Evolutionary conservation across 1,284 basidiomycete genomes (phyloP).

Genomic region (Tilletia walkeri): DNA sequence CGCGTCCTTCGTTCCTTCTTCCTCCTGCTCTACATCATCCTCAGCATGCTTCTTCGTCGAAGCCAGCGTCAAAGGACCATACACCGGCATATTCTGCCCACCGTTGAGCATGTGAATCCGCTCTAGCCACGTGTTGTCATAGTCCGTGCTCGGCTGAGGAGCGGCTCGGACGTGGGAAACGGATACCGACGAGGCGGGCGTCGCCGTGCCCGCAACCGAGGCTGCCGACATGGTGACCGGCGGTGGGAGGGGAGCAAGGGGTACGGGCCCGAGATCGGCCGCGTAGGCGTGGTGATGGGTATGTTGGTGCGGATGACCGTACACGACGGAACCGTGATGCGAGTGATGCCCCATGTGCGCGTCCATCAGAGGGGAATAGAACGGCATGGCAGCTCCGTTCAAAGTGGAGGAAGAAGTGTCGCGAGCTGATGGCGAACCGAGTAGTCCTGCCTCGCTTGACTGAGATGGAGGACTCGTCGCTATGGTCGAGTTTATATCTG

Average conservation of each 20-base stretch:
- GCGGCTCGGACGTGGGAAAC: neutral
- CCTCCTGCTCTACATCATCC: neutral
- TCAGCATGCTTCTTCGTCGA: neutral
- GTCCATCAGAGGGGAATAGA: neutral
- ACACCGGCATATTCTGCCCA: slow-evolving; percentile 36
- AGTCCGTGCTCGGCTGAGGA: neutral
- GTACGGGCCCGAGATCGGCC: neutral
- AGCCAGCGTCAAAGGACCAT: slow-evolving; percentile 3
- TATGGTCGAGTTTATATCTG: no score
- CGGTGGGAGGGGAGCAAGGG: neutral
- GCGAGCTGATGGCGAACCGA: no score
- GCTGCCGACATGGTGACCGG: neutral
- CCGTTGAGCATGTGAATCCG: slow-evolving; percentile 50
- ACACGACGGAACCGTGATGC: neutral
- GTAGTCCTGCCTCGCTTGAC: no score
- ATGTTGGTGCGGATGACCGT: slow-evolving; percentile 5
- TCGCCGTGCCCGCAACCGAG: neutral
- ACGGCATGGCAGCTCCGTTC: slow-evolving; percentile 7
- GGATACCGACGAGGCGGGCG: neutral
- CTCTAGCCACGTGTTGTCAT: slow-evolving; percentile 45
- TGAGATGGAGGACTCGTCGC: no score
- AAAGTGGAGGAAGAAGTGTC: neutral
- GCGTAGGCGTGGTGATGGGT: neutral
- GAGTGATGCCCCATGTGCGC: neutral
- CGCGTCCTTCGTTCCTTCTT: neutral